Evolutionary conservation across 2,329 filamentous ascomycete genomes (phyloP).

Genomic region (Exophiala lecanii-corni): DNA sequence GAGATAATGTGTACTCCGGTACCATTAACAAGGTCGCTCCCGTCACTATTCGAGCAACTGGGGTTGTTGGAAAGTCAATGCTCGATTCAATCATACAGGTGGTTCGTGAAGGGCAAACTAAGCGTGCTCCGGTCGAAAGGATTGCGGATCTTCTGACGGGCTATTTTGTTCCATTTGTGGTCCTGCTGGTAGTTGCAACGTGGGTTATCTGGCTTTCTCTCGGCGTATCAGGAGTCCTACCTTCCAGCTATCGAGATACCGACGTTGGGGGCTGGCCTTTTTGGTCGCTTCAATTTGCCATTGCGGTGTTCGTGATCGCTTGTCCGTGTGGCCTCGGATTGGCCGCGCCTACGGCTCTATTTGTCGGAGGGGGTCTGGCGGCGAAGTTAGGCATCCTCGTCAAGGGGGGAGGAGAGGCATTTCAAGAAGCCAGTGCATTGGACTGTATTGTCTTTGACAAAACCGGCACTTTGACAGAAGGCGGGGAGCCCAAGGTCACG

Average conservation of each 20-base stretch:
- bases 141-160: conserved; percentile 45
- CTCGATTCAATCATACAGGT: conserved; percentile 47
- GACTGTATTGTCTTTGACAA: conserved; percentile 84
- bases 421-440: conserved; percentile 74
- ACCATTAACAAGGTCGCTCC: conserved; percentile 46
- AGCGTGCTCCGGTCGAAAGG: conserved; percentile 45
- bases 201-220: conserved; percentile 45
- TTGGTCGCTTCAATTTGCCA: conserved; percentile 62
- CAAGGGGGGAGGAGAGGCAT: conserved; percentile 79
- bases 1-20: conserved; percentile 43
- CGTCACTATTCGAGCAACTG: conserved; percentile 39
- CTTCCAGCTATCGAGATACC: conserved; percentile 48
- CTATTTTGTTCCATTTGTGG: conserved; percentile 48
- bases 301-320: conserved; percentile 80
- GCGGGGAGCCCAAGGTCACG: conserved; percentile 50
- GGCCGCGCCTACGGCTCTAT: conserved; percentile 76
- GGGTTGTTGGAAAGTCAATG: conserved; percentile 45
- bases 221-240: conserved; percentile 40
- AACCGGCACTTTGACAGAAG: conserved; percentile 74
- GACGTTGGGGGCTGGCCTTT: conserved; percentile 48
- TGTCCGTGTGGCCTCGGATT: conserved; percentile 80
- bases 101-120: conserved; percentile 47
- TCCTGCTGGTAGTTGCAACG: conserved; percentile 43
- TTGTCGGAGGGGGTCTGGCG: conserved; percentile 74
- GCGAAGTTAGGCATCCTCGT: conserved; percentile 76